Base-by-base conservation (phyloP, 2,329 filamentous ascomycete species). In the Corynespora cassiicola region DNA sequence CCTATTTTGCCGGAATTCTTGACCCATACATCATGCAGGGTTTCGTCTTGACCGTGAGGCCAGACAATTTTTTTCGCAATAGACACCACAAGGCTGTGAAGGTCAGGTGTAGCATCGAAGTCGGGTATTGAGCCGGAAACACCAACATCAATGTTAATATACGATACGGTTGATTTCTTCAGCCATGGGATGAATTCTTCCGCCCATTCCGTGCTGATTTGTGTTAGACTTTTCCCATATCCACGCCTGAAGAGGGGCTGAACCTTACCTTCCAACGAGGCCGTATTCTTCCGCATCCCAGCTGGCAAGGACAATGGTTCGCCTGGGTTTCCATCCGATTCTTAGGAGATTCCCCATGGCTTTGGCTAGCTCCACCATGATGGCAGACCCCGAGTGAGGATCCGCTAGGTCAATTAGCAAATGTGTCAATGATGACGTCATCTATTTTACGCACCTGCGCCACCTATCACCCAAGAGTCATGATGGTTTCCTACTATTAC, bases 71-170 rank as follows among this genome's bases (percentile, higher is more conserved):
- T 74, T 57, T 72, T 72, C 67, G 68, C 66, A 3, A 61, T 29
- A 9, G 56, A 55, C 0, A 45, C 61, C 17, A 56, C 52, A 27
- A 73, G 61, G 11, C 53, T 42, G 42, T 73, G 70, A 1, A 75
- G 55, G 26, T 73, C 66, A 4, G 72, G 72, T 2, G 69, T 66
- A 4, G 70, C 70, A 7, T 61, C 53, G 16, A 72, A 39, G 6
- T 59, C 61, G 4, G 63, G 72, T 5, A 69, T 59, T 3, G 66
- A 71, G 0, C 76, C 76, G 5, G 70, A 68, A 2, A 72, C 70
- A 0, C 73, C 77, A 3, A 76, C 66, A 27, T 79, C 77, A 20
- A 79, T 63, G 51, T 80, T 80, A 30, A 80, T 63, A 34, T 80
- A 78, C 1, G 73, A 69, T 4, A 76, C 66, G 3, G 69, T 68